Percentiles rank a stretch among this genome's conserved stretches.
phyloP scores from a whole-genome alignment of 345 rosid species.

The Aethionema arabicum region DNA sequence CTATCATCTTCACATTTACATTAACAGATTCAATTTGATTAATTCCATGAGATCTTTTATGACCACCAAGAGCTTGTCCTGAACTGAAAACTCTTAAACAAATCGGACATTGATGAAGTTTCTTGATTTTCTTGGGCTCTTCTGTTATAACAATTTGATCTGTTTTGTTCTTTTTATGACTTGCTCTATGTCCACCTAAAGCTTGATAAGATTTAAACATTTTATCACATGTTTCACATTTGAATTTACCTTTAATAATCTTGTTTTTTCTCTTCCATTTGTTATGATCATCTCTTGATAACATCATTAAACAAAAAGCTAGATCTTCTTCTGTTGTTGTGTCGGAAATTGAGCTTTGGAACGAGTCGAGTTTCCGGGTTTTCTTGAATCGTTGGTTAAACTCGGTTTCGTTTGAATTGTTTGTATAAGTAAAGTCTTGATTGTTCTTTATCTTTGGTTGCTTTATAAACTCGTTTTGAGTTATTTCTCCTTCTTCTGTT shows the following conservation, averaged over 20 bases:
- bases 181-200: slow-evolving; percentile 88
- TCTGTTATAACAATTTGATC: slow-evolving; percentile 34
- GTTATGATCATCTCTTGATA: slow-evolving; percentile 57
- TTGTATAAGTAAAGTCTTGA: slow-evolving; percentile 56
- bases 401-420: slow-evolving; percentile 75
- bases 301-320: slow-evolving; percentile 92
- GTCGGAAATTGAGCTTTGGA: slow-evolving; percentile 67
- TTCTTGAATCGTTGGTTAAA: slow-evolving; percentile 69
- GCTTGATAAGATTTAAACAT: slow-evolving; percentile 91
- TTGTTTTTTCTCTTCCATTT: slow-evolving; percentile 2
- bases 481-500: slow-evolving; percentile 36
- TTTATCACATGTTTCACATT: slow-evolving; percentile 80
- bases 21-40: slow-evolving; percentile 24
- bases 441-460: slow-evolving; percentile 62
- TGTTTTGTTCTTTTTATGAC: slow-evolving; percentile 70
- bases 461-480: slow-evolving; percentile 46
- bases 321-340: slow-evolving; percentile 83
- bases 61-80: slow-evolving; percentile 98
- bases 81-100: slow-evolving; percentile 80
- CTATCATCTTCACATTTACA: slow-evolving; percentile 50
- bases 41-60: slow-evolving; percentile 79
- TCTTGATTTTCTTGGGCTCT: slow-evolving; percentile 55
- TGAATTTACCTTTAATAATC: slow-evolving; percentile 49
- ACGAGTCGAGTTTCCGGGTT: slow-evolving; percentile 41
- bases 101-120: slow-evolving; percentile 77